phyloP scores from a whole-genome alignment of 192 early-diverging fungal genomes.

The Spizellomyces sp. region DNA sequence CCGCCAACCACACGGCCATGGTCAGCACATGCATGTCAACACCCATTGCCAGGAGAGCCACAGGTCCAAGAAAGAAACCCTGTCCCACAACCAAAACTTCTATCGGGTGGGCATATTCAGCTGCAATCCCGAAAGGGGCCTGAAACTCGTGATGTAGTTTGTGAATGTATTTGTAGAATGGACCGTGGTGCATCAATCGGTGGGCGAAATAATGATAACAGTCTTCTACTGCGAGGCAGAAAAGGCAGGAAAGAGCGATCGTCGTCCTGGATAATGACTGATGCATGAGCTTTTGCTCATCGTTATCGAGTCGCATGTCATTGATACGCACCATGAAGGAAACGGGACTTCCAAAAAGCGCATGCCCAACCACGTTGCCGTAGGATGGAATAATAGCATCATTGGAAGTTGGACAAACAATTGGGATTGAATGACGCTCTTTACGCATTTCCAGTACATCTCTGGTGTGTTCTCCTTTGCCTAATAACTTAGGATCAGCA shows the following conservation, averaged over 20 bases:
- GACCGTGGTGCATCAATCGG: conserved; percentile 84
- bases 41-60: conserved; percentile 56
- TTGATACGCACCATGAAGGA: conserved; percentile 63
- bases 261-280: conserved; percentile 6
- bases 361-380: conserved; percentile 84
- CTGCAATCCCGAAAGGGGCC: conserved; percentile 82
- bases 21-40: conserved; percentile 76
- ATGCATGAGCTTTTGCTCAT: background rate
- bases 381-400: conserved; percentile 85
- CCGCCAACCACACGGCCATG: conserved; percentile 82
- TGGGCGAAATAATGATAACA: conserved; percentile 92
- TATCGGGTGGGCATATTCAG: conserved; percentile 91
- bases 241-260: conserved; percentile 18
- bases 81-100: conserved; percentile 86
- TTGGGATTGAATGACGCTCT: conserved; percentile 74
- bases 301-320: too few species aligned
- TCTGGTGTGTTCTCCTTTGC: conserved; percentile 63
- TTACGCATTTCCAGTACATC: conserved; percentile 75
- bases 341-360: conserved; percentile 80
- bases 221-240: conserved; percentile 89
- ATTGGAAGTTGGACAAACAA: conserved; percentile 83
- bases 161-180: conserved; percentile 89
- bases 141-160: conserved; percentile 94
- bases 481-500: conserved; percentile 18
- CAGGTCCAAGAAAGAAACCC: conserved; percentile 82